Evolutionary conservation across 2,329 filamentous ascomycete species (phyloP), one percentile per base, ranked within the genome.

Genomic region (Ascochyta fabae): DNA sequence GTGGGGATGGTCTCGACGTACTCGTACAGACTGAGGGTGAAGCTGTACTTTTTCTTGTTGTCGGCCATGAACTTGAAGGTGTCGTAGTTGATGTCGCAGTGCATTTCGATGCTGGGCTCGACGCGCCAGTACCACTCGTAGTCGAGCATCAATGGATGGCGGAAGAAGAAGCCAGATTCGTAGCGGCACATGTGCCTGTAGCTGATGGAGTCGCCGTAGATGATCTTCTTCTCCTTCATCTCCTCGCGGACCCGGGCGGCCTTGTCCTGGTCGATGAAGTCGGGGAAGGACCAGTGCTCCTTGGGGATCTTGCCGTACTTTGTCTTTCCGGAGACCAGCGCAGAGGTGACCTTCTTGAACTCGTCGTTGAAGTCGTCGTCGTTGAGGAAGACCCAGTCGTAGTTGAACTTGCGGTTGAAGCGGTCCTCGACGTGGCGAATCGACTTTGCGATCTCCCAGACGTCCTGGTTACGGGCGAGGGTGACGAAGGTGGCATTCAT

Each of bases 81-180:
- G 73, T 99, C 95, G 77, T 96, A 96, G 77, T 92, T 85, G 71
- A 99, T 85, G 74, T 99, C 95, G 79, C 95, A 99, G 84, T 87
- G 97, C 59, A 99, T 88, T 81, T 98, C 91, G 74, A 99, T 88
- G 78, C 91, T 95, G 68, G 95, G 95, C 83, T 99, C 95, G 13
- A 99, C 95, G 66, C 96, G 91, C 95, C 95, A 99, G 85, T 99
- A 99, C 86, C 92, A 99, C 74, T 99, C 95, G 78, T 96, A 99
- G 75, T 98, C 92, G 76, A 91, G 80, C 91, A 99, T 93, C 65
- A 97, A 80, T 27, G 87, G 85, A 76, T 99, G 95, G 59, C 90
- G 92, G 86, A 98, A 99, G 84, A 99, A 99, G 84, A 99, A 99
- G 35, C 95, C 95, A 7, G 94, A 98, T 79, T 99, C 95, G 75